Conservation (phyloP, 164 flowering plant species). For the Vitis labrusca region DNA sequence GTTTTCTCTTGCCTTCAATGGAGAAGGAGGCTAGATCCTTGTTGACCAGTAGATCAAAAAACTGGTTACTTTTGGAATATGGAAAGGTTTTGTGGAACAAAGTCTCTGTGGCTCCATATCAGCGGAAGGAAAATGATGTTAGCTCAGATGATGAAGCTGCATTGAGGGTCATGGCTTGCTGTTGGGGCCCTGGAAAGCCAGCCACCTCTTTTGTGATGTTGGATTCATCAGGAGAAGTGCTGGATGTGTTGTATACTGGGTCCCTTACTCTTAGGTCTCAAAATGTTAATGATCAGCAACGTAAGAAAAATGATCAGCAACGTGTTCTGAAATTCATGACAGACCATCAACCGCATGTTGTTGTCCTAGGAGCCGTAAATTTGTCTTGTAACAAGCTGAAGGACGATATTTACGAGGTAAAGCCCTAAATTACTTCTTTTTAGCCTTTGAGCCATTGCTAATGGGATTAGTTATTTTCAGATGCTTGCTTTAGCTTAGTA, state of each 20-base stretch:
- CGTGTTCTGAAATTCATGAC: slow-evolving; percentile 85
- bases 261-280: slow-evolving; percentile 75
- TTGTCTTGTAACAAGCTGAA: slow-evolving; percentile 76
- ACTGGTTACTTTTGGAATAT: slow-evolving; percentile 75
- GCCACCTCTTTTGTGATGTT: slow-evolving; percentile 95
- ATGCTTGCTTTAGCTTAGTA: not conserved
- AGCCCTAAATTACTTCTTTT: not conserved
- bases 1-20: slow-evolving; percentile 79
- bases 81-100: slow-evolving; percentile 78
- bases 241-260: slow-evolving; percentile 82
- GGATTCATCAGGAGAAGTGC: slow-evolving; percentile 89
- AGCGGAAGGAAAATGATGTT: slow-evolving; percentile 64
- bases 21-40: slow-evolving; percentile 87
- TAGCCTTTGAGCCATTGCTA: not conserved
- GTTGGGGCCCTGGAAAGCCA: slow-evolving; percentile 98
- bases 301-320: slow-evolving; percentile 86
- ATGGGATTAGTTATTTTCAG: not conserved
- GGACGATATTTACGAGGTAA: slow-evolving; percentile 93
- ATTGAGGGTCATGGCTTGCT: slow-evolving; percentile 94
- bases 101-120: slow-evolving; percentile 91
- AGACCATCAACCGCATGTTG: slow-evolving; percentile 93
- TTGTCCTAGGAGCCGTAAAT: slow-evolving; percentile 86
- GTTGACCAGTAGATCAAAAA: slow-evolving; percentile 75
- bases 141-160: slow-evolving; percentile 76
- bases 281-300: slow-evolving; percentile 76